Base-by-base conservation (phyloP, 345 rosid genomes). In the Raphanus sativus region DNA sequence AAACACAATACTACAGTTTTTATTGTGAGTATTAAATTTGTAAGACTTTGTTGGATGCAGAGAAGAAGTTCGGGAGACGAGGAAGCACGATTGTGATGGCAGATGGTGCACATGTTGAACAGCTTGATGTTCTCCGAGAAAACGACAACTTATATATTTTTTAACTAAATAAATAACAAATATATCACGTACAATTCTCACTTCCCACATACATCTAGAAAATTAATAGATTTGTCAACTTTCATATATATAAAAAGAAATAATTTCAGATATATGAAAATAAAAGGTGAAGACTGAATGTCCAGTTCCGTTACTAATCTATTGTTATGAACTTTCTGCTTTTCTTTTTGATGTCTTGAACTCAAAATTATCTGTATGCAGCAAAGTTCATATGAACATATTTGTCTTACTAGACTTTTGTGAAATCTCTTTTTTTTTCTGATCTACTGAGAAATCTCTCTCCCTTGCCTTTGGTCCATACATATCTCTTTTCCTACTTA, bases 71-170 rank as follows among this genome's bases (percentile, higher is more conserved):
- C 26, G 88, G 89, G 81, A 87, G 83, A 81, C 77, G 84, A 83
- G 96, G 92, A 77, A 85, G 84, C 84, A 86, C 68, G 68, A 86
- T 92, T 81, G 85, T 87, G 29, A 83, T 90, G 94, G 86, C 86
- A 55, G 91, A 92, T 80, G 98, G 98, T 36, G 85, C 93, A 34
- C 73, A 83, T 77, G 96, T 95, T 69, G 98, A 92, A 82, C 94
- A 95, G 17, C 48, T 92, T 36, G 81, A 78, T 84, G 91, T 86
- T 71, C 69, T 90, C 62, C 83, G 99, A 83, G 96, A 95, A 67
- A 83, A 89, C 33, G 98, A 89, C 72, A 94, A 85, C 75, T 77
- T 95, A 81, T 89, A 78, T 76, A 89, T 90, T 64, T 84, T 88
- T 66, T 89, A 65, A 86, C 62, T 67, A 12, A 6, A 1, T 12